These are phyloP conservation scores for Trichoderma erinaceum DNA, from an alignment of 495 filamentous ascomycete species.

Conservation along the genomic window DNA sequence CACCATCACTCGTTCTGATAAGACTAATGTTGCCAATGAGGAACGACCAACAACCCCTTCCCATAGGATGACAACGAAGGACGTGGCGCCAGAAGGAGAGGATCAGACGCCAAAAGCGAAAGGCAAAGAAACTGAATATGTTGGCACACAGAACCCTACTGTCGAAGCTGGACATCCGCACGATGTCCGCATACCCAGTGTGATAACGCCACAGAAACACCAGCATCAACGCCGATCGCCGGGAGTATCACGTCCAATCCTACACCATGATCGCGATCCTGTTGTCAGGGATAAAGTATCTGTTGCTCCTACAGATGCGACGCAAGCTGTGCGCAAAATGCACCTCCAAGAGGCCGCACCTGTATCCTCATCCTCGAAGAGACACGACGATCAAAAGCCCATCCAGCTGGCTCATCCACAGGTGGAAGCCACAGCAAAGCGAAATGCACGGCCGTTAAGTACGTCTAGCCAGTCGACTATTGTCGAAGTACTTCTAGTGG, in stretches of 20 bases:
- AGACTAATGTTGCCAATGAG: not conserved
- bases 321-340: constrained; percentile 42
- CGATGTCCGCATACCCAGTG: not conserved
- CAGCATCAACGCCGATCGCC: constrained; percentile 1
- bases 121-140: not conserved
- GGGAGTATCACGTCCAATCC: not conserved
- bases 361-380: constrained; percentile 26
- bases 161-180: not conserved
- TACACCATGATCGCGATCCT: constrained; percentile 3
- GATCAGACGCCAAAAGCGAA: not conserved
- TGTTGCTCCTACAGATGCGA: constrained; percentile 44
- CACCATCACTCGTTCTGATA: not conserved
- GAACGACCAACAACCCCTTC: not conserved
- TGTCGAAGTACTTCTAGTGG: constrained; percentile 65
- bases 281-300: constrained; percentile 41
- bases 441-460: not conserved
- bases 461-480: constrained; percentile 55
- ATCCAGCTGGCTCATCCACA: not conserved
- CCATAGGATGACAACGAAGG: not conserved
- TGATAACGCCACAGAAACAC: not conserved
- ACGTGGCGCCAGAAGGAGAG: not conserved
- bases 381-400: constrained; percentile 17
- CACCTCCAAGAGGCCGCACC: constrained; percentile 43
- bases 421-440: not conserved
- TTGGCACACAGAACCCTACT: not conserved